phyloP scores from a whole-genome alignment of 768 basidiomycete species.

The Rossbeevera mucosa region DNA sequence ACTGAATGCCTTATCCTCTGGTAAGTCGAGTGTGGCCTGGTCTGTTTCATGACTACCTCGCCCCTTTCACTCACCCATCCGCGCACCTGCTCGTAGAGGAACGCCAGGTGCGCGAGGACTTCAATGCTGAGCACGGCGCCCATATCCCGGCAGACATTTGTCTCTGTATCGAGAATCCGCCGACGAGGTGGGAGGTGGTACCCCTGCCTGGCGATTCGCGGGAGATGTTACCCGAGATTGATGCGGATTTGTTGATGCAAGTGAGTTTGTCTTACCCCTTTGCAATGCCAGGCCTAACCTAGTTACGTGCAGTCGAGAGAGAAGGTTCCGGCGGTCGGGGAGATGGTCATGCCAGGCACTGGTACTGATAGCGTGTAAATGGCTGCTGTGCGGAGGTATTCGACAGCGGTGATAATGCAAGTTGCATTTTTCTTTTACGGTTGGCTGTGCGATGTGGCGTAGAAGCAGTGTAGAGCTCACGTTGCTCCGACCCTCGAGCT shows the following conservation, averaged over 20 bases:
- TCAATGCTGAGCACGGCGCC: slow-evolving; percentile 68
- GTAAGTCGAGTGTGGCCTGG: slow-evolving; percentile 32
- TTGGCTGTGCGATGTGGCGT: not conserved
- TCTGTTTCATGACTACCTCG: not conserved
- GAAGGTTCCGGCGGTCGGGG: slow-evolving; percentile 15
- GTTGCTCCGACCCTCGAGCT: not conserved
- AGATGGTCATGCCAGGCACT: slow-evolving; percentile 11
- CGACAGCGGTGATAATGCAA: not conserved
- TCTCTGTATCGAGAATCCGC: slow-evolving; percentile 67
- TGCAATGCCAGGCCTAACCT: not conserved
- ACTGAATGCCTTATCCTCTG: slow-evolving; percentile 61
- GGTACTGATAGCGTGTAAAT: slow-evolving; percentile 26
- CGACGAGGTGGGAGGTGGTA: slow-evolving; percentile 67
- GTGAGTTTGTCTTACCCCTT: slow-evolving; percentile 31
- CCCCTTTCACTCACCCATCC: not conserved
- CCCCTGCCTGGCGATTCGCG: slow-evolving; percentile 50
- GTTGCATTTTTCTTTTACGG: not conserved
- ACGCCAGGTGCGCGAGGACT: slow-evolving; percentile 53
- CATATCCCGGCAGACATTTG: slow-evolving; percentile 79
- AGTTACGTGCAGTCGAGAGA: slow-evolving; percentile 27
- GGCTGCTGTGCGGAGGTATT: not conserved
- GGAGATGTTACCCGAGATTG: slow-evolving; percentile 62
- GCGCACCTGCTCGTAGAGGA: slow-evolving; percentile 49
- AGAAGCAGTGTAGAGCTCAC: not conserved
- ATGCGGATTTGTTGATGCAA: slow-evolving; percentile 53